Evolutionary conservation across 805 yeast species (phyloP), one percentile per base, ranked within the genome.

Genomic region (Candida pseudoglaebosa): DNA sequence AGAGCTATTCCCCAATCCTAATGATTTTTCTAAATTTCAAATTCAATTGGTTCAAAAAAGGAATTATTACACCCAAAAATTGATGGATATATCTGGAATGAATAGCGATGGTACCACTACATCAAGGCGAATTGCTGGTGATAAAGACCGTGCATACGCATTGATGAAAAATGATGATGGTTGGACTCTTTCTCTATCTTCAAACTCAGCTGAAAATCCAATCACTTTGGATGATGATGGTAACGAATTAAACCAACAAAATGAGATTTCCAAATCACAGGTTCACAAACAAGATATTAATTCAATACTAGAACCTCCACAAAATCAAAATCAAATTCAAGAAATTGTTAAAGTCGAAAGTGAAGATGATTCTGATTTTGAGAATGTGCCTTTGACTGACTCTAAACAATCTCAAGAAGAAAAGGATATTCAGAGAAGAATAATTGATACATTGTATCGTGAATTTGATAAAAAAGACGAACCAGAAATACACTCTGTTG

Each of bases 21-120:
- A 86, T 77, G 96, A 89, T 43, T 93, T 93, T 52, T 89, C 97
- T 13, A 82, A 76, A 50, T 93, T 93, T 58, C 99, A 93, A 58
- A 86, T 93, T 44, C 80, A 85, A 49, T 85, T 91, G 77, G 98
- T 93, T 1, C 84, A 87, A 48, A 88, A 88, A 56, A 72, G 99
- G 44, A 93, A 93, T 57, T 89, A 77, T 54, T 80, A 84, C 48
- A 91, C 99, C 0, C 98, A 93, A 60, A 74, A 78, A 46, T 67
- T 93, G 28, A 82, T 93, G 86, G 81, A 80, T 46, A 78, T 84
- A 1, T 76, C 86, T 6, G 98, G 97, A 0, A 72, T 86, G 79
- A 84, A 82, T 26, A 78, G 70, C 30, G 75, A 70, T 10, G 67
- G 71, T 4, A 70, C 63, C 38, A 59, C 70, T 0, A 21, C 16